These are phyloP conservation scores for Marasmius tenuissimus DNA, from an alignment of 1,284 basidiomycete species.

Conservation along the genomic window DNA sequence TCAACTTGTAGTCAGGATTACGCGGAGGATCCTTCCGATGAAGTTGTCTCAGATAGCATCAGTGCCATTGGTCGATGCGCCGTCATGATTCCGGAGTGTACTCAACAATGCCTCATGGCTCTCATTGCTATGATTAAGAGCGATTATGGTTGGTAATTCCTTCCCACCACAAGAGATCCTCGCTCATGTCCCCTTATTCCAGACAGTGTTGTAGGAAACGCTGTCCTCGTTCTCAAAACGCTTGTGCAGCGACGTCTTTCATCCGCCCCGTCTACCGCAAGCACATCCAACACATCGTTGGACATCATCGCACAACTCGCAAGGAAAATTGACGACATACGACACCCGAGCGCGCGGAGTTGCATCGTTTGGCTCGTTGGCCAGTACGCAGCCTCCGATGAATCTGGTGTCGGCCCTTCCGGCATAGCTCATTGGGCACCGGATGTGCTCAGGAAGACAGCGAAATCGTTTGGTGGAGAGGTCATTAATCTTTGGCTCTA, in stretches of 20 bases:
- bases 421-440: conserved; percentile 73
- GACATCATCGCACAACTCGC: conserved; percentile 77
- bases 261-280: conserved; percentile 23
- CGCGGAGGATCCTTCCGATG: conserved; percentile 69
- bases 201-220: conserved; percentile 75
- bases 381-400: conserved; percentile 63
- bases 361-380: conserved; percentile 91
- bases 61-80: conserved; percentile 80
- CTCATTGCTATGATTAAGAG: conserved; percentile 80
- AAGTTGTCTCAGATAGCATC: conserved; percentile 71
- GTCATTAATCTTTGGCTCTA: conserved; percentile 33
- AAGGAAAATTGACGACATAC: conserved; percentile 73
- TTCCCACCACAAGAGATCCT: neutral
- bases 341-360: conserved; percentile 76
- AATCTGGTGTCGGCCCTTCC: conserved; percentile 25
- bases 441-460: conserved; percentile 78
- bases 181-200: neutral
- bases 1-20: conserved; percentile 62
- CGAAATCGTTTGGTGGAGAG: conserved; percentile 74
- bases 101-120: conserved; percentile 69
- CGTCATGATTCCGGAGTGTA: conserved; percentile 62
- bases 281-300: conserved; percentile 50
- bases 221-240: conserved; percentile 82
- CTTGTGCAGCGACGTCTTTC: conserved; percentile 71
- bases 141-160: conserved; percentile 54